phyloP scores from a whole-genome alignment of 1,284 basidiomycete genomes.

The Meira nashicola region DNA sequence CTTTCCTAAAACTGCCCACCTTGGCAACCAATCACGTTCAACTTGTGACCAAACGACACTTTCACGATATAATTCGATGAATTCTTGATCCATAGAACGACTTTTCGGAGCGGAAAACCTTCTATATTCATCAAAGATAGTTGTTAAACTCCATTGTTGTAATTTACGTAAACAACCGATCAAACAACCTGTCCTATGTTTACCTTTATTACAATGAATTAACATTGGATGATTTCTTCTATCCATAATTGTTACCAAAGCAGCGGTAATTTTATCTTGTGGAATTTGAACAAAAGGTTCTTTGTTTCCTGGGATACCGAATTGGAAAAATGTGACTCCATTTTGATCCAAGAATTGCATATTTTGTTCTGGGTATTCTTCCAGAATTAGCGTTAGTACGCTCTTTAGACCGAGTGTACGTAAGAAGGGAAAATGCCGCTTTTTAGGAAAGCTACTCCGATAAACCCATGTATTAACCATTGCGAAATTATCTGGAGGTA shows the following conservation, averaged over 20 bases:
- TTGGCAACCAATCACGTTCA: conserved; percentile 21
- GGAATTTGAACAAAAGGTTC: conserved; percentile 53
- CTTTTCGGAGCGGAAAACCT: conserved; percentile 58
- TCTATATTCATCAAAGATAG: conserved; percentile 60
- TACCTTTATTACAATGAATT: conserved; percentile 63
- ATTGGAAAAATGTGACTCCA: conserved; percentile 57
- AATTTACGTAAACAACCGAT: conserved; percentile 59
- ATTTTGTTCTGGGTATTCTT: conserved; percentile 60
- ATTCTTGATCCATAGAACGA: conserved; percentile 59
- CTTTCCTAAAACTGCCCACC: conserved; percentile 21
- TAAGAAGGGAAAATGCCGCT: conserved; percentile 59
- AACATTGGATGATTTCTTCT: conserved; percentile 59
- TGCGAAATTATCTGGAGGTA: conserved; percentile 53
- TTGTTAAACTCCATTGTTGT: conserved; percentile 59
- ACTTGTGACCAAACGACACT: conserved; percentile 23
- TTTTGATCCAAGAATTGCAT: conserved; percentile 55
- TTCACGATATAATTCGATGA: conserved; percentile 57
- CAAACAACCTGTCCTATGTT: conserved; percentile 61
- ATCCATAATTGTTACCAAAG: conserved; percentile 59
- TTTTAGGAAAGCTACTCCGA: conserved; percentile 58
- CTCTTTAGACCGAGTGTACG: conserved; percentile 58
- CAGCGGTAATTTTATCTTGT: conserved; percentile 59
- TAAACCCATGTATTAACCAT: conserved; percentile 57
- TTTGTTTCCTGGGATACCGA: conserved; percentile 61
- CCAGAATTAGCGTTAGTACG: conserved; percentile 59